phyloP scores from a whole-genome alignment of 768 basidiomycete genomes.

The Panus rudis region DNA sequence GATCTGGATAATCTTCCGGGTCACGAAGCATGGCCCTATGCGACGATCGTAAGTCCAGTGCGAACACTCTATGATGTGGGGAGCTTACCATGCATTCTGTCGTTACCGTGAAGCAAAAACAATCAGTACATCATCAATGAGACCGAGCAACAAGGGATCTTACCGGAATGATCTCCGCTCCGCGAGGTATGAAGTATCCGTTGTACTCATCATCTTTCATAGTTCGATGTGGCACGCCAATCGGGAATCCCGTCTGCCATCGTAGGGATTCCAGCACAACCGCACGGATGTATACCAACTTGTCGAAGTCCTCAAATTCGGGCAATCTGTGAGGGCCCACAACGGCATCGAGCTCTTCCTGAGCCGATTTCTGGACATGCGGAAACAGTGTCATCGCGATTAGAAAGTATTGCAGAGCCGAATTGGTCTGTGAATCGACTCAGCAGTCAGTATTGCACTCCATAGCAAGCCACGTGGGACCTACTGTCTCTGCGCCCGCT shows the following conservation, averaged over 20 bases:
- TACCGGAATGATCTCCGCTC: slow-evolving; percentile 13
- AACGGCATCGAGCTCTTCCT: slow-evolving; percentile 25
- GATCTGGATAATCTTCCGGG: slow-evolving; percentile 30
- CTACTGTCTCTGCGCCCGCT: neutral
- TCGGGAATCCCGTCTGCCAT: slow-evolving; percentile 10
- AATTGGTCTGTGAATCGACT: neutral
- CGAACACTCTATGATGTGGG: too few species aligned
- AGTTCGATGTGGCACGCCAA: slow-evolving; percentile 14
- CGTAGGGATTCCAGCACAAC: neutral
- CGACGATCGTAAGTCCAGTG: too few species aligned
- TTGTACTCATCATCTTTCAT: slow-evolving; percentile 19
- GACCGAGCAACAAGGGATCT: too few species aligned
- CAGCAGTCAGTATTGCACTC: neutral
- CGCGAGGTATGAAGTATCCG: slow-evolving; percentile 22
- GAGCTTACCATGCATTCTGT: too few species aligned
- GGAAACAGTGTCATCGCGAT: slow-evolving; percentile 27
- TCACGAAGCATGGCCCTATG: slow-evolving; percentile 34
- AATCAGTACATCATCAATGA: too few species aligned
- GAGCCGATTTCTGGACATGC: slow-evolving; percentile 19
- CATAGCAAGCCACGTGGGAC: neutral
- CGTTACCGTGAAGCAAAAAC: too few species aligned
- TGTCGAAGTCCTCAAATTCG: neutral
- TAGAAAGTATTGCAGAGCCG: slow-evolving; percentile 11
- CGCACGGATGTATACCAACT: neutral
- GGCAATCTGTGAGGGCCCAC: slow-evolving; percentile 17